Conservation (phyloP, 2,329 filamentous ascomycete species). For the Tolypocladium pustulatum region DNA sequence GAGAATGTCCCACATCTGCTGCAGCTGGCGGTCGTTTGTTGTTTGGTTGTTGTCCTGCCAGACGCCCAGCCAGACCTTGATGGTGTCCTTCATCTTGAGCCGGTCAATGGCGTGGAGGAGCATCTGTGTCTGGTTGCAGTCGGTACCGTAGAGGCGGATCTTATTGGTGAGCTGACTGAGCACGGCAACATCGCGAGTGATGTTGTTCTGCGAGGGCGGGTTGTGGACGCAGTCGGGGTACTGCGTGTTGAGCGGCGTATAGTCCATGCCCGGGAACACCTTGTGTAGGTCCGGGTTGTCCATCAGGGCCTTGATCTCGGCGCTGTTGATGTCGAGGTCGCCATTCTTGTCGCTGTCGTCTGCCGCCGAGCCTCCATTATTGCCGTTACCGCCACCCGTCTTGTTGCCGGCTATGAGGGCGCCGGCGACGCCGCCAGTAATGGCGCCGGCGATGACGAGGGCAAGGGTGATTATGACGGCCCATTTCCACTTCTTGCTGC, state of each 20-base stretch:
- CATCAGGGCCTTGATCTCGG: conserved; percentile 71
- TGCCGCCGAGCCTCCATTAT: conserved; percentile 31
- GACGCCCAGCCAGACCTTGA: conserved; percentile 91
- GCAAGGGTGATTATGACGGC: conserved; percentile 54
- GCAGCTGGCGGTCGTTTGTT: conserved; percentile 72
- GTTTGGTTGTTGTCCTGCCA: conserved; percentile 81
- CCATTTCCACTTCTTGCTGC: conserved; percentile 59
- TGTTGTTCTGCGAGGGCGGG: conserved; percentile 84
- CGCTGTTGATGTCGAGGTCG: conserved; percentile 63
- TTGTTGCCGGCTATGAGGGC: conserved; percentile 54
- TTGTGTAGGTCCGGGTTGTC: conserved; percentile 77
- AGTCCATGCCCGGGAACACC: conserved; percentile 92
- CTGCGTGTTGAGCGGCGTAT: conserved; percentile 84
- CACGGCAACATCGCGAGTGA: conserved; percentile 83
- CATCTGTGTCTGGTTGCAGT: conserved; percentile 97
- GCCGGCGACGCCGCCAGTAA: conserved; percentile 66
- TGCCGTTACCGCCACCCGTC: conserved; percentile 10
- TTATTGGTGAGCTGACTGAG: conserved; percentile 83
- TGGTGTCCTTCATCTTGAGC: conserved; percentile 56
- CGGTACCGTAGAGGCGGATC: conserved; percentile 83
- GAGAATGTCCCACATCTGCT: conserved; percentile 76
- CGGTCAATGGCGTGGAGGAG: conserved; percentile 70
- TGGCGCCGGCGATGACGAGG: conserved; percentile 56
- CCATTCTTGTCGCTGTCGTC: conserved; percentile 54
- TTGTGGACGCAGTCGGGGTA: conserved; percentile 72